Conservation (phyloP, 1,284 basidiomycete genomes). For the Coniophora puteana region DNA sequence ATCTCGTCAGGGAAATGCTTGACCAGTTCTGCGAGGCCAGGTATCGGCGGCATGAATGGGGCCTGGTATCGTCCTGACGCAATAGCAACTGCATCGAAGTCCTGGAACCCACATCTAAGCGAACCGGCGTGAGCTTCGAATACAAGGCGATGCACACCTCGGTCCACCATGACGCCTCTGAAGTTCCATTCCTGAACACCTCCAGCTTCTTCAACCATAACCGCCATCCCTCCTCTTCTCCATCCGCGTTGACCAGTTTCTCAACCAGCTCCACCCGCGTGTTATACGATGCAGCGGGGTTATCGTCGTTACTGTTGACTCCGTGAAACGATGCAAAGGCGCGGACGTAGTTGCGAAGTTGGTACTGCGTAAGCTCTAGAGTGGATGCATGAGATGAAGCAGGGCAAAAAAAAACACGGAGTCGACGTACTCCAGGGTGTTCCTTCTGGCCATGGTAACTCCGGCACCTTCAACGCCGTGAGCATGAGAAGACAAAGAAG, state of each 20-base stretch:
- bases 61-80: conserved; percentile 45
- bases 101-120: conserved; percentile 26
- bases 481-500: conserved; percentile 11
- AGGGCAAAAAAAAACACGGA: background rate
- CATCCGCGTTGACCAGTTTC: conserved; percentile 28
- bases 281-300: conserved; percentile 35
- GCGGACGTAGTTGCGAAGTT: conserved; percentile 20
- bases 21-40: conserved; percentile 35
- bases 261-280: conserved; percentile 42
- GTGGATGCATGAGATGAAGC: background rate
- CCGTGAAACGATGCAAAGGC: conserved; percentile 34
- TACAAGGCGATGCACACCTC: conserved; percentile 25
- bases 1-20: conserved; percentile 29
- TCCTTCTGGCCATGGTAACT: conserved; percentile 33
- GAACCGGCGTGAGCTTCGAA: too few relatives aligned
- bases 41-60: conserved; percentile 38
- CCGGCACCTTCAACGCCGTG: conserved; percentile 27
- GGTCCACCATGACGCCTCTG: conserved; percentile 33
- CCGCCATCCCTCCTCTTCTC: conserved; percentile 30
- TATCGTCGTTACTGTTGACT: conserved; percentile 35
- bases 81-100: conserved; percentile 44
- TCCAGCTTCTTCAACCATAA: conserved; percentile 29
- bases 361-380: conserved; percentile 12
- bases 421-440: conserved; percentile 18
- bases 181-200: conserved; percentile 18